Evolutionary conservation across 2,329 filamentous ascomycete genomes (phyloP).

Genomic region (Arthrobotrys musiformis): DNA sequence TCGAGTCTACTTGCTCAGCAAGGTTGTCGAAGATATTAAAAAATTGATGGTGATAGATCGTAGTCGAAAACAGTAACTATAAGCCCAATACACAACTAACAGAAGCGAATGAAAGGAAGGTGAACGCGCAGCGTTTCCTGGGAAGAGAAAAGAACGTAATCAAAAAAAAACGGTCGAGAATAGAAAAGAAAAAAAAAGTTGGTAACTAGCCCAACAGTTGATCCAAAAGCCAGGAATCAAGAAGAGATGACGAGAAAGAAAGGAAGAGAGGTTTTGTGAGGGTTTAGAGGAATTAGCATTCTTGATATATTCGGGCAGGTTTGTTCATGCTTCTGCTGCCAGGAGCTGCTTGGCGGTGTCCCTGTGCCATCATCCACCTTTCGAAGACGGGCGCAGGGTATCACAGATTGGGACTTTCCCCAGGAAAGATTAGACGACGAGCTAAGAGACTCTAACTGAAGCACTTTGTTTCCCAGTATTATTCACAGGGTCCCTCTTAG

Average conservation of each 20-base stretch:
- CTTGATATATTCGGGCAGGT: constrained; percentile 52
- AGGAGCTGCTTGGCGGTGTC: constrained; percentile 43
- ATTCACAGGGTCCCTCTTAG: neutral
- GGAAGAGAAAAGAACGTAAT: constrained; percentile 19
- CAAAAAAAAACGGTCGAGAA: constrained; percentile 5
- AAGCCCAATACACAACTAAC: constrained; percentile 31
- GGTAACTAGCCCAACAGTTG: constrained; percentile 47
- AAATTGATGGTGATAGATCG: constrained; percentile 8
- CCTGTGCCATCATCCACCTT: constrained; percentile 20
- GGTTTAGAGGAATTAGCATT: constrained; percentile 33
- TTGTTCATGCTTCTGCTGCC: constrained; percentile 9
- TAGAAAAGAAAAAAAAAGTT: constrained; percentile 34
- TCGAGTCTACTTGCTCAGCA: constrained; percentile 55
- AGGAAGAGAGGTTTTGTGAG: constrained; percentile 56
- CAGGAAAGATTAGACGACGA: constrained; percentile 51
- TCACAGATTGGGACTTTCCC: neutral
- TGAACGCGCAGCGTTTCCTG: constrained; percentile 51
- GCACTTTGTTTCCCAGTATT: constrained; percentile 36
- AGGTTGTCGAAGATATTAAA: constrained; percentile 32
- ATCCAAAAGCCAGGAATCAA: constrained; percentile 40
- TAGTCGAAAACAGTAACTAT: constrained; percentile 38
- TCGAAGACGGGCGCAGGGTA: constrained; percentile 12
- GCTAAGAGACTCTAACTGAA: constrained; percentile 34
- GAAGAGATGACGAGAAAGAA: constrained; percentile 57
- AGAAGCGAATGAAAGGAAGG: constrained; percentile 47